Evolutionary conservation across 148 eudicot species (phyloP), one percentile per base, ranked within the genome.

Genomic region (Cornus controversa): DNA sequence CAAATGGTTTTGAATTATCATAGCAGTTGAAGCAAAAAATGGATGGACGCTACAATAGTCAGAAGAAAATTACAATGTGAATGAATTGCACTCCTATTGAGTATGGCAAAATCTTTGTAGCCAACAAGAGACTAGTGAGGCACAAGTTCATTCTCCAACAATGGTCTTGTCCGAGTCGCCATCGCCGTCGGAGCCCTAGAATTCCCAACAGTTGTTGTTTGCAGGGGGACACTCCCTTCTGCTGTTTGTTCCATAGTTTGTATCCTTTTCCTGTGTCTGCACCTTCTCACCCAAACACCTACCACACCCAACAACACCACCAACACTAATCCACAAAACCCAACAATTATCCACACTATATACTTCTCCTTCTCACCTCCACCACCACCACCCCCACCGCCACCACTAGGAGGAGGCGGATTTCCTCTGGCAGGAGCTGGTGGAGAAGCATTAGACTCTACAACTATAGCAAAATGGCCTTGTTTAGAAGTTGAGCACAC

Each of bases 151-250:
- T 65, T 60, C 74, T 87, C 90, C 53, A 87, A 70, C 27, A 53
- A 20, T 10, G 90, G 90, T 64, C 77, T 82, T 6, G 90, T 87
- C 74, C 90, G 73, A 28, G 84, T 84, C 67, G 54, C 85, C 79
- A 26, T 28, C 0, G 90, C 90, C 67, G 80, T 78, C 5, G 90
- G 87, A 70, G 84, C 80, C 71, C 69, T 84, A 50, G 79, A 76
- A 68, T 31, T 9, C 71, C 87, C 85, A 15, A 84, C 57, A 0
- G 10, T 57, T 8, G 76, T 67, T 74, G 66, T 79, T 26, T 58
- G 60, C 82, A 87, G 67, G 5, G 80, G 40, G 65, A 66, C 78
- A 1, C 80, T 76, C 37, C 45, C 3, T 11, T 82, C 84, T 10
- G 90, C 69, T 8, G 40, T 73, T 15, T 72, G 57, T 36, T 82